Base-by-base conservation (phyloP, 352 stramenopile genomes). In the Globisporangium spiculum region DNA sequence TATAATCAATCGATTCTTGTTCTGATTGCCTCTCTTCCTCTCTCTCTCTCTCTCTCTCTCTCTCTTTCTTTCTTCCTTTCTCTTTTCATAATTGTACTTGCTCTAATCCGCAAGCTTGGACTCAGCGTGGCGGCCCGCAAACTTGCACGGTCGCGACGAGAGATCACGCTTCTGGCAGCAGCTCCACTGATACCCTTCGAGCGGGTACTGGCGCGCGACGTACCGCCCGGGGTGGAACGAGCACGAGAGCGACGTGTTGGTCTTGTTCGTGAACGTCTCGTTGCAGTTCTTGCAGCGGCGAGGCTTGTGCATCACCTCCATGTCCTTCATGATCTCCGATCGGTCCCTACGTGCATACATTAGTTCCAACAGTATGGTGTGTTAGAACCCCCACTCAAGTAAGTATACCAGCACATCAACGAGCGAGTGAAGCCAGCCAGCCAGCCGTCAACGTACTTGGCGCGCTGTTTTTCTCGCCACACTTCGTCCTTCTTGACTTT, bases 91-190 rank as follows among this genome's bases (percentile, higher is more conserved):
- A 41, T 16, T 26, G 2, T 32, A 38, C 53, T 58, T 57, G 16
- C 7, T 66, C 36, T 73, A 89, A 56, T 87, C 80, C 36, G 83
- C 58, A 22, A 86, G 65, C 68, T 92, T 92, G 63, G 81, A 86
- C 67, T 93, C 86, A 60, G 77, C 64, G 75, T 93, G 86, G 27
- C 86, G 83, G 6, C 86, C 86, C 20, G 86, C 82, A 73, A 93
- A 93, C 69, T 92, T 93, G 79, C 86, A 93, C 1, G 86, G 72
- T 34, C 86, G 83, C 20, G 86, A 91, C 16, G 83, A 90, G 26
- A 93, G 68, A 66, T 93, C 86, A 1, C 86, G 80, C 67, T 93
- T 93, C 71, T 90, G 83, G 76, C 86, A 93, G 73, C 86, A 93
- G 65, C 81, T 91, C 86, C 86, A 93, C 60, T 91, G 82, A 63